Percentiles rank a stretch among this genome's conserved stretches.
Conservation (phyloP, 495 filamentous ascomycete species). For the Trichoderma gamsii region DNA sequence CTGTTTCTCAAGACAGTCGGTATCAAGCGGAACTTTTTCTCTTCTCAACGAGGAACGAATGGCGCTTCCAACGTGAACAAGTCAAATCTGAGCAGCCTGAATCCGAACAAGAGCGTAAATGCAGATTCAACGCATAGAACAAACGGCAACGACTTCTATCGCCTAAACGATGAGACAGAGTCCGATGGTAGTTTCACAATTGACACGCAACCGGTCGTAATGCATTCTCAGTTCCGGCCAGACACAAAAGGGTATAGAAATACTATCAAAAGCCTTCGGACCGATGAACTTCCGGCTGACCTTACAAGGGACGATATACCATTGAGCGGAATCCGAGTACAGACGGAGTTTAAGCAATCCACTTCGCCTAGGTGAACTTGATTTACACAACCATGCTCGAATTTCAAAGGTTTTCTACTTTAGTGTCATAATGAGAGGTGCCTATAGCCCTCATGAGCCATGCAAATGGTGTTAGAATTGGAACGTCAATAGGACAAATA, state of each 20-base stretch:
- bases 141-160: background rate
- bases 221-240: slow-evolving; percentile 3
- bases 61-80: background rate
- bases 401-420: too few relatives aligned
- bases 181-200: background rate
- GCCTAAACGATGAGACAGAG: slow-evolving; percentile 9
- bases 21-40: slow-evolving; percentile 7
- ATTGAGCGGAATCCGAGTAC: slow-evolving; percentile 9
- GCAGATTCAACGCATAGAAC: background rate
- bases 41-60: background rate
- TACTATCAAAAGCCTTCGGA: background rate
- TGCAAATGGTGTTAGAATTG: too few relatives aligned
- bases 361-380: slow-evolving; percentile 9
- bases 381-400: background rate
- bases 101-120: background rate
- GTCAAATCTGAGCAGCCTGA: background rate
- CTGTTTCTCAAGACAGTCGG: background rate
- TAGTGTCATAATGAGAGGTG: too few relatives aligned
- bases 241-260: slow-evolving; percentile 11
- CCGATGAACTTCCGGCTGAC: background rate
- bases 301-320: slow-evolving; percentile 10
- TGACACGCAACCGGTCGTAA: background rate
- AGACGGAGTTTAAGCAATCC: slow-evolving; percentile 11
- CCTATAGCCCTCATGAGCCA: too few relatives aligned
- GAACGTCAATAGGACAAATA: too few relatives aligned